Conservation (phyloP, 176 grass and related monocot species). For the Oryza glaberrima region DNA sequence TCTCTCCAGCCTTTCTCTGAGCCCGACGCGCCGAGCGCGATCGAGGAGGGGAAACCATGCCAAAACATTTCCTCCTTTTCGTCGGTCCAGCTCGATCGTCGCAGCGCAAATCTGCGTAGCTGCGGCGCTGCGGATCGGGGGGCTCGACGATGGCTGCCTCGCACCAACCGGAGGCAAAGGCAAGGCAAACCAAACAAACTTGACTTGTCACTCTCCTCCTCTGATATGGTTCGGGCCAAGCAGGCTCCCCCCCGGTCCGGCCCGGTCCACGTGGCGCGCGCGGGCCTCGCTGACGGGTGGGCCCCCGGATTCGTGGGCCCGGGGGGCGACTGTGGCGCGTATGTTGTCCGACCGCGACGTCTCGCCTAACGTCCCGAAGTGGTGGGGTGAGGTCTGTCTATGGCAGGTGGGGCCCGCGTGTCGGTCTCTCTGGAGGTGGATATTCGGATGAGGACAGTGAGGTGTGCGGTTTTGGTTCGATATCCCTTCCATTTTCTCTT, state of each 20-base stretch:
- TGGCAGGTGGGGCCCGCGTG: neutral
- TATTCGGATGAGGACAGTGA: slow-evolving; percentile 18
- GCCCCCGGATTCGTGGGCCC: neutral
- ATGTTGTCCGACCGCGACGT: neutral
- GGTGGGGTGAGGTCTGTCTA: neutral
- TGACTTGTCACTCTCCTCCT: no score
- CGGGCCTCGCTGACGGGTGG: neutral
- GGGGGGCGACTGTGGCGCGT: neutral
- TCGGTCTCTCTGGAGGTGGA: neutral
- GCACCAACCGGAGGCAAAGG: slow-evolving; percentile 28
- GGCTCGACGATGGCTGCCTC: slow-evolving; percentile 35
- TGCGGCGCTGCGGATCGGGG: neutral
- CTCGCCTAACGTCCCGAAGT: slow-evolving; percentile 27
- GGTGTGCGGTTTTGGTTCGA: neutral
- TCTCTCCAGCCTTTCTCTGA: neutral
- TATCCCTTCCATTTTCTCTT: neutral
- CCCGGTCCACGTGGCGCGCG: neutral
- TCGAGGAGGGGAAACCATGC: neutral
- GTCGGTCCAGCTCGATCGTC: slow-evolving; percentile 1
- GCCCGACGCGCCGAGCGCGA: neutral
- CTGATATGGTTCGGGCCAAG: neutral
- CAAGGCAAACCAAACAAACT: neutral
- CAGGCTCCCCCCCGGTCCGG: neutral
- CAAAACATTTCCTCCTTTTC: neutral
- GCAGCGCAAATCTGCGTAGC: neutral